Conservation (phyloP, 169 alveolate species). For the Plasmodium falciparum region DNA sequence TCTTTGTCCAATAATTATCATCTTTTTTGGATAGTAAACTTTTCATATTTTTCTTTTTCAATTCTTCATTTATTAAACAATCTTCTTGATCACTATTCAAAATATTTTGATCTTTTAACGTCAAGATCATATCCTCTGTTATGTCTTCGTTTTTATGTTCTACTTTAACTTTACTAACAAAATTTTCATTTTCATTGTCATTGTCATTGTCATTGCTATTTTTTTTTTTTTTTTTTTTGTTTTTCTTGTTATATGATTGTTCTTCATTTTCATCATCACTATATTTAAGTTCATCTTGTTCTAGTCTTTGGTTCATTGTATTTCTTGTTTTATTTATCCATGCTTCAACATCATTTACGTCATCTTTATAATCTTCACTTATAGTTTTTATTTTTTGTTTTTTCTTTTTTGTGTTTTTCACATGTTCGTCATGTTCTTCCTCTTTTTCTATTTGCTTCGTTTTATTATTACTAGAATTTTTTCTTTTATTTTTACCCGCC, state of each 20-base stretch:
- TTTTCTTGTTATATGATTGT: neutral
- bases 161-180: constrained; percentile 26
- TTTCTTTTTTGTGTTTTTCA: neutral
- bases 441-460: neutral
- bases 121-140: constrained; percentile 47
- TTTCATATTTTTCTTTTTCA: constrained; percentile 47
- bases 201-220: constrained; percentile 3
- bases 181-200: constrained; percentile 1
- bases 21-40: constrained; percentile 37
- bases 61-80: constrained; percentile 63
- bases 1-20: constrained; percentile 53
- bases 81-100: constrained; percentile 46
- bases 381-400: constrained; percentile 10
- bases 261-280: constrained; percentile 67
- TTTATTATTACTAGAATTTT: neutral
- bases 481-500: constrained; percentile 1
- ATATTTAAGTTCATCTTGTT: constrained; percentile 31
- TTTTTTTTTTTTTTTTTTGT: constrained; percentile 16
- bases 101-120: constrained; percentile 42
- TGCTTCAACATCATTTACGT: constrained; percentile 51
- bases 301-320: constrained; percentile 30
- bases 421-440: neutral
- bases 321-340: constrained; percentile 69
- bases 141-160: constrained; percentile 70
- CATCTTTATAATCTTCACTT: constrained; percentile 54